phyloP scores from a whole-genome alignment of 2,329 filamentous ascomycete genomes.

The Ilyonectria robusta region DNA sequence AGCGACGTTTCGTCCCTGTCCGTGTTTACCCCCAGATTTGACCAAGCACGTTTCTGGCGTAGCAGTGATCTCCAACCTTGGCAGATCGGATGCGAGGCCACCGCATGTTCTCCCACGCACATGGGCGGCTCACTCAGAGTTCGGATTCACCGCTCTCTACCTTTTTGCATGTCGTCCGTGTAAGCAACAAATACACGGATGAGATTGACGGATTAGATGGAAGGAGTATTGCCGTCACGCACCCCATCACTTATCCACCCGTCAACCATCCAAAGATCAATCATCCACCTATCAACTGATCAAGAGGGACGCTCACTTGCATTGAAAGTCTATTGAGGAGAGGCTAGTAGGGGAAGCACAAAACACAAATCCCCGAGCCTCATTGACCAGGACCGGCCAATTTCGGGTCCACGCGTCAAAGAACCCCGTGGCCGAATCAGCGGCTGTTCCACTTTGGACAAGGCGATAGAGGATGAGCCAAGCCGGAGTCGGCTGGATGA shows the following conservation, averaged over 20 bases:
- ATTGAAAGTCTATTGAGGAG: not conserved
- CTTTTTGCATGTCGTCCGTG: not conserved
- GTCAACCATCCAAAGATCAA: not conserved
- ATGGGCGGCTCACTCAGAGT: not conserved
- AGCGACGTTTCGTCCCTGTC: not conserved
- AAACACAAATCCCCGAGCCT: slow-evolving; percentile 1
- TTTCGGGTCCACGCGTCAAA: not conserved
- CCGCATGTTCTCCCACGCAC: too few species aligned
- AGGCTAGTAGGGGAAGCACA: not conserved
- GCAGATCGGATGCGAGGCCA: not conserved
- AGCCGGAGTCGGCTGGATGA: not conserved
- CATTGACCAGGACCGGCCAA: not conserved
- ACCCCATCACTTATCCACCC: not conserved
- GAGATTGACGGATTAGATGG: not conserved
- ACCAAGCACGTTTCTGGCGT: not conserved
- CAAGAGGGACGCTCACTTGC: not conserved
- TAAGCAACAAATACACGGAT: not conserved
- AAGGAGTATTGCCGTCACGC: not conserved
- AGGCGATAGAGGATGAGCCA: not conserved
- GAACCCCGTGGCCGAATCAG: too few species aligned
- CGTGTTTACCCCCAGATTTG: not conserved
- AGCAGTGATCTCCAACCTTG: not conserved
- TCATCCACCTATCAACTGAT: slow-evolving; percentile 3
- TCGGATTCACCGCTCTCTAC: not conserved
- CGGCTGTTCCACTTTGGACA: too few species aligned